A percentile compares a stretch with the other conserved stretches of the same genome.
Evolutionary conservation across 306 rosid genomes (phyloP).

Genomic region (Alnus rubra): DNA sequence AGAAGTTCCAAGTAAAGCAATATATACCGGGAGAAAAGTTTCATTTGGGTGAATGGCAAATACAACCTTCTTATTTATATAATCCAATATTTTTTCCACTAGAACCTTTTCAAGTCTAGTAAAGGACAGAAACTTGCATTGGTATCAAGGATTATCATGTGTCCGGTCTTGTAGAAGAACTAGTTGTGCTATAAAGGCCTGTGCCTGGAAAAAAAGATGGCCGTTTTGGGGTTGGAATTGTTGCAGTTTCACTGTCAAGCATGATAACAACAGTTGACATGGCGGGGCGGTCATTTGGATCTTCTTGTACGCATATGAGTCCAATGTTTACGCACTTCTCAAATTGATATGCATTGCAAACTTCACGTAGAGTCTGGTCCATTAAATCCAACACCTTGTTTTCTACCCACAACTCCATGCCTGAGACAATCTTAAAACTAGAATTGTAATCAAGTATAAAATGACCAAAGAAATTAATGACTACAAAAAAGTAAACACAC

Average conservation of each 20-base stretch:
- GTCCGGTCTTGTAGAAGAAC: slow-evolving; percentile 38
- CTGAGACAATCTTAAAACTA: slow-evolving; percentile 19
- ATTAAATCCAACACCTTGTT: slow-evolving; percentile 40
- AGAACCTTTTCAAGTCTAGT: too few relatives aligned
- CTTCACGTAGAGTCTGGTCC: slow-evolving; percentile 35
- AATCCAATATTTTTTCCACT: too few relatives aligned
- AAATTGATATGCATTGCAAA: slow-evolving; percentile 31
- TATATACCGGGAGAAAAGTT: too few relatives aligned
- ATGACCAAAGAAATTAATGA: background rate
- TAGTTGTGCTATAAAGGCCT: slow-evolving; percentile 28
- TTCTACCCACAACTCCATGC: slow-evolving; percentile 55
- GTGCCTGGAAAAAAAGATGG: slow-evolving; percentile 42
- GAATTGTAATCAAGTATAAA: background rate
- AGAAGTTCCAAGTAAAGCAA: too few relatives aligned
- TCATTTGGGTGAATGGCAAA: too few relatives aligned
- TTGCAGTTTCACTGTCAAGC: slow-evolving; percentile 28
- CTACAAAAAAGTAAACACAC: slow-evolving; percentile 2
- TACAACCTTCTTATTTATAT: too few relatives aligned
- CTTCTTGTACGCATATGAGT: slow-evolving; percentile 56
- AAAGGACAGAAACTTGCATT: too few relatives aligned
- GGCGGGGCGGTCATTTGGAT: slow-evolving; percentile 49
- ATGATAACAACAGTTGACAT: slow-evolving; percentile 39
- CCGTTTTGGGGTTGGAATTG: slow-evolving; percentile 21
- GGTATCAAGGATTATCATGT: slow-evolving; percentile 14
- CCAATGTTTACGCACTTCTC: slow-evolving; percentile 40